Percentiles rank a stretch among this genome's conserved stretches.
Evolutionary conservation across 306 rosid species (phyloP).

Genomic region (Comarum palustre): DNA sequence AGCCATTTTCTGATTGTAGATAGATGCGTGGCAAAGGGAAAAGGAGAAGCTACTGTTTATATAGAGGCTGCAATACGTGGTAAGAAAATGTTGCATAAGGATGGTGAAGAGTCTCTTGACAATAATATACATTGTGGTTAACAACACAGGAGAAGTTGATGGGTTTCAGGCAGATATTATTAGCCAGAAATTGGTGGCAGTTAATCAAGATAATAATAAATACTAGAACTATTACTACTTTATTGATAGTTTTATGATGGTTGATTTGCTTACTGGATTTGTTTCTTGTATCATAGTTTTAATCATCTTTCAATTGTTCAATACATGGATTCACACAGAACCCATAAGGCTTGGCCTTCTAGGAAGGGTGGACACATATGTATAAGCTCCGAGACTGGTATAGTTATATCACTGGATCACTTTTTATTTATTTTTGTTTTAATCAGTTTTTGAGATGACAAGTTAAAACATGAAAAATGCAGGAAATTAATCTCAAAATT

Average conservation of each 20-base stretch:
- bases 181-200: not conserved
- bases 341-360: not conserved
- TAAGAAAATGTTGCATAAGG: not conserved
- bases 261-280: not conserved
- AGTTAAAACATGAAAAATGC: not conserved
- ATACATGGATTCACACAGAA: not conserved
- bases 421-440: not conserved
- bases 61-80: not conserved
- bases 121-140: not conserved
- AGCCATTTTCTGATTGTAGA: conserved; percentile 24
- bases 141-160: not conserved
- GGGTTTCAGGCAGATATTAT: not conserved
- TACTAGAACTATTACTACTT: not conserved
- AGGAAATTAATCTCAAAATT: conserved; percentile 22
- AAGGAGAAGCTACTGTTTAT: conserved; percentile 4
- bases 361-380: not conserved
- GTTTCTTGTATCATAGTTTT: not conserved
- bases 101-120: not conserved
- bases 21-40: not conserved
- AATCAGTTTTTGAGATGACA: not conserved
- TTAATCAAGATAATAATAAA: not conserved
- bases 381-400: not conserved
- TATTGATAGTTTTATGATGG: not conserved
- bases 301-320: not conserved
- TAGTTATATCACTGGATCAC: not conserved